phyloP scores from a whole-genome alignment of 139 green algal species.

The Tetradesmus lagerheimii region DNA sequence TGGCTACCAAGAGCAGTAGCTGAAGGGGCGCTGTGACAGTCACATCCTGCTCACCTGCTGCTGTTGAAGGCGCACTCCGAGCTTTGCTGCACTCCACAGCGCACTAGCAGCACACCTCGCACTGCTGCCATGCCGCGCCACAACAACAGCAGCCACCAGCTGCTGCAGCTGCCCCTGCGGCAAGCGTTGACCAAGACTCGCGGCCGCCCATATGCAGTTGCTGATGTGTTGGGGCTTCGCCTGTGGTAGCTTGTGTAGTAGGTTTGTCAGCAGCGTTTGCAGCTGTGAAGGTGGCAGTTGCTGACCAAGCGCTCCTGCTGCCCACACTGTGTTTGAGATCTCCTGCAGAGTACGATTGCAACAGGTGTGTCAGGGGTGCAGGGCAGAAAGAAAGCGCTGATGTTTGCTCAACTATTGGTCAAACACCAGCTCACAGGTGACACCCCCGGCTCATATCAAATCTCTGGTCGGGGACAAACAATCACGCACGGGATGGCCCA shows the following conservation, averaged over 20 bases:
- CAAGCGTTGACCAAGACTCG: not conserved
- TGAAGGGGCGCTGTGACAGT: too few species aligned
- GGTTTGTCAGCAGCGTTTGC: not conserved
- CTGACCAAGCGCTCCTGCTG: not conserved
- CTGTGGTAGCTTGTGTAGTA: not conserved
- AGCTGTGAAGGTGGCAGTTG: not conserved
- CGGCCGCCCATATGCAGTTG: slow-evolving; percentile 19
- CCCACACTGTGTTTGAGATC: slow-evolving; percentile 37
- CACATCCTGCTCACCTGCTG: not conserved
- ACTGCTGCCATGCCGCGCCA: not conserved
- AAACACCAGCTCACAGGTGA: too few species aligned
- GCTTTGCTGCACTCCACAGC: slow-evolving; percentile 21
- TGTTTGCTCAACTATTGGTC: too few species aligned
- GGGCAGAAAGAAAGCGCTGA: too few species aligned
- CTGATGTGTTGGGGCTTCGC: slow-evolving; percentile 13
- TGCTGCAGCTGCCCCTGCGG: not conserved
- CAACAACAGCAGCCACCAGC: not conserved
- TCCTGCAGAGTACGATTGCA: not conserved
- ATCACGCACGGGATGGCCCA: too few species aligned
- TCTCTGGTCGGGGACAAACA: too few species aligned
- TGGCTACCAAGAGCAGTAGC: too few species aligned
- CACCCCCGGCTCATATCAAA: too few species aligned
- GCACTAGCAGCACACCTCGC: not conserved
- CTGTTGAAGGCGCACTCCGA: slow-evolving; percentile 14
- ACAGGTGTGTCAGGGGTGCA: too few species aligned